phyloP scores from a whole-genome alignment of 1,139 yeast species.

The Scheffersomyces parashehatae region DNA sequence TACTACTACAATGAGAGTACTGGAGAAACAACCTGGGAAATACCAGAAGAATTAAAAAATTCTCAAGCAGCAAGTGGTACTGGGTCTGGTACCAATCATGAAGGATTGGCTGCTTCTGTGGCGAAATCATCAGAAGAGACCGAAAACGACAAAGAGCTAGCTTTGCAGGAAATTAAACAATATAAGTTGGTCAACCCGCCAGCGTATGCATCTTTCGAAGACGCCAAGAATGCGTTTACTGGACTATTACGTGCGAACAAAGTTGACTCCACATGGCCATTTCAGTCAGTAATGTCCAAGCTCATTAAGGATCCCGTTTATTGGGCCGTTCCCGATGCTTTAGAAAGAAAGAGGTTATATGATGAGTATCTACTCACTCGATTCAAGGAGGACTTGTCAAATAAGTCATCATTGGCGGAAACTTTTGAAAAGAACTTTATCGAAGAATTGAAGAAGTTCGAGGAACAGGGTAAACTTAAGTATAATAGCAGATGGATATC shows the following conservation, averaged over 20 bases:
- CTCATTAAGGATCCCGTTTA: conserved; percentile 63
- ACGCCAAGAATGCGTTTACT: conserved; percentile 49
- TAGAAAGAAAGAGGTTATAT: conserved; percentile 60
- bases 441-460: conserved; percentile 43
- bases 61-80: not conserved
- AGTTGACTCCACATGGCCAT: conserved; percentile 78
- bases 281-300: conserved; percentile 63
- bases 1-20: conserved; percentile 73
- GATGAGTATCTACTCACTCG: conserved; percentile 62
- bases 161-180: conserved; percentile 6
- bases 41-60: conserved; percentile 50
- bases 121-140: conserved; percentile 5
- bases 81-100: not conserved
- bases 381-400: conserved; percentile 54
- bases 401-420: conserved; percentile 53
- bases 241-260: conserved; percentile 50
- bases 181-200: conserved; percentile 16
- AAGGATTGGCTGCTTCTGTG: conserved; percentile 5
- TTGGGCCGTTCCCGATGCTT: conserved; percentile 67
- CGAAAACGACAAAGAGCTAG: conserved; percentile 14
- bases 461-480: conserved; percentile 38
- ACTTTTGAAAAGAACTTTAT: conserved; percentile 57
- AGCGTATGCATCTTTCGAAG: conserved; percentile 22
- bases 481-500: conserved; percentile 71
- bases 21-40: conserved; percentile 77